Evolutionary conservation across 108 stramenopile species (phyloP).

Genomic region (Skeletonema tropicum): DNA sequence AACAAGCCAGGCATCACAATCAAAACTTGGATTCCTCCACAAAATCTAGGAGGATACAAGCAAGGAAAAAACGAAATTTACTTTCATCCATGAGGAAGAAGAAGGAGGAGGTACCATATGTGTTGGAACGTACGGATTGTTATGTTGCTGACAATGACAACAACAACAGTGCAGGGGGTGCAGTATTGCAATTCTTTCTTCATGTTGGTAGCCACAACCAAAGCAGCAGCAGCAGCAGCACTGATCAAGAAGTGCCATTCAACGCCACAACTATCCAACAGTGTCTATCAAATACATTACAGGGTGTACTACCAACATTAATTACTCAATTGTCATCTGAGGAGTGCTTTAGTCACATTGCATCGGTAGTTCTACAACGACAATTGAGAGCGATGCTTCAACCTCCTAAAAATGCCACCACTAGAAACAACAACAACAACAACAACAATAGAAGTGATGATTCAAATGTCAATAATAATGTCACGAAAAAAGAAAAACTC

Average conservation of each 20-base stretch:
- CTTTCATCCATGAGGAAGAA: slow-evolving; percentile 8
- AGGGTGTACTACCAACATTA: slow-evolving; percentile 11
- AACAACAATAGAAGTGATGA: not conserved
- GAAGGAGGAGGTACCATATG: slow-evolving; percentile 49
- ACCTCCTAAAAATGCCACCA: not conserved
- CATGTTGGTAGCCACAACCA: slow-evolving; percentile 8
- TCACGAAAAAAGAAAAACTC: too few relatives aligned
- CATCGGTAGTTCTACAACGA: slow-evolving; percentile 67
- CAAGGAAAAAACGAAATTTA: slow-evolving; percentile 1
- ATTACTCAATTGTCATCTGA: slow-evolving; percentile 7
- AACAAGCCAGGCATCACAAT: slow-evolving; percentile 29
- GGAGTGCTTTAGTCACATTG: slow-evolving; percentile 58
- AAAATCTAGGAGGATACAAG: slow-evolving; percentile 8
- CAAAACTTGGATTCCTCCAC: slow-evolving; percentile 2
- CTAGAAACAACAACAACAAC: not conserved
- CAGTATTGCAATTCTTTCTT: slow-evolving; percentile 23
- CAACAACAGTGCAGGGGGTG: not conserved
- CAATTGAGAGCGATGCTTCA: slow-evolving; percentile 51
- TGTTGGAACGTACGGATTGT: slow-evolving; percentile 77
- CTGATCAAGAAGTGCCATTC: not conserved
- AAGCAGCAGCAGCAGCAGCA: not conserved
- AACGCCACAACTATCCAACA: slow-evolving; percentile 6
- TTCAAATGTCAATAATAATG: not conserved
- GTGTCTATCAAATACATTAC: not conserved
- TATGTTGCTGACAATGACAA: slow-evolving; percentile 1